Conservation (phyloP, 2,329 filamentous ascomycete species). For the Ilyonectria sp. region DNA sequence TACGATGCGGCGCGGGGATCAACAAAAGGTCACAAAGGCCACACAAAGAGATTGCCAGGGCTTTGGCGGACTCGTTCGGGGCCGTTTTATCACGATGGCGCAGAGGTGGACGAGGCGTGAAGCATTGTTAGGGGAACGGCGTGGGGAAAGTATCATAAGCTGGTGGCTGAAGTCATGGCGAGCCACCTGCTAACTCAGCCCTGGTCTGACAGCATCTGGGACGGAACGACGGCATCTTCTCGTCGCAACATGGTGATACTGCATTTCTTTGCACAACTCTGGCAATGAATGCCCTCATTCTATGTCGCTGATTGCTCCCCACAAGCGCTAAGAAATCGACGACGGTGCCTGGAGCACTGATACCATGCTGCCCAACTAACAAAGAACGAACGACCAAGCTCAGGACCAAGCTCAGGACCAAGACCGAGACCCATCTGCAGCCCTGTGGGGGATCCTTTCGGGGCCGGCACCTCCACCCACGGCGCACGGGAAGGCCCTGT, state of each 20-base stretch:
- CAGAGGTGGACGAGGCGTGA: slow-evolving; percentile 10
- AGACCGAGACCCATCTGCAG: slow-evolving; percentile 26
- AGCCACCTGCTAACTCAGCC: slow-evolving; percentile 2
- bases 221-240: neutral
- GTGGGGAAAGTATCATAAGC: slow-evolving; percentile 21
- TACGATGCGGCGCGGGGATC: neutral
- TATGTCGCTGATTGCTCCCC: neutral
- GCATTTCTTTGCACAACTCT: neutral
- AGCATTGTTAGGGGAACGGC: slow-evolving; percentile 10
- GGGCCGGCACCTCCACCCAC: slow-evolving; percentile 13
- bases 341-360: neutral
- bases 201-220: neutral
- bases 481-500: slow-evolving; percentile 4
- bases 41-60: neutral
- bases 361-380: neutral
- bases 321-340: neutral
- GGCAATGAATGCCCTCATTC: neutral
- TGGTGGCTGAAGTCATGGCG: slow-evolving; percentile 6
- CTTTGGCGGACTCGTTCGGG: neutral
- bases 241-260: neutral
- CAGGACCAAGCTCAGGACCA: neutral
- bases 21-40: neutral
- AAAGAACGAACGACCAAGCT: neutral
- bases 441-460: slow-evolving; percentile 23
- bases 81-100: neutral